Evolutionary conservation across 257 asterid species (phyloP).

Genomic region (Nicotiana undulata): DNA sequence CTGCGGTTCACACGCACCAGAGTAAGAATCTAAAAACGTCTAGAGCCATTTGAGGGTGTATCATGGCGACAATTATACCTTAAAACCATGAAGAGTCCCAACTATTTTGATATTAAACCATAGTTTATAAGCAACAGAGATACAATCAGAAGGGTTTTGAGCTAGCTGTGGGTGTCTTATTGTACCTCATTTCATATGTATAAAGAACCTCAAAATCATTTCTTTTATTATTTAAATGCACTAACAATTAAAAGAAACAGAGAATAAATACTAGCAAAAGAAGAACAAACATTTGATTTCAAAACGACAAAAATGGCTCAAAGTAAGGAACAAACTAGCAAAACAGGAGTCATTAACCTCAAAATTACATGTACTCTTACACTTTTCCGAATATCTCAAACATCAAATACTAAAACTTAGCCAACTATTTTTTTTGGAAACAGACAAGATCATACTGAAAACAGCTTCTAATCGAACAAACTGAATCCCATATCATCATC

Average conservation of each 20-base stretch:
- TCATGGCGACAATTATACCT: too few relatives aligned
- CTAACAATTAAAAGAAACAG: background rate
- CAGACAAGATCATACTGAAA: constrained; percentile 2
- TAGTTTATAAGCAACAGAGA: too few relatives aligned
- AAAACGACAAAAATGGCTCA: background rate
- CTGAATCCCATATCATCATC: constrained; percentile 49
- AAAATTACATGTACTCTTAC: background rate
- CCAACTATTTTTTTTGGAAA: background rate
- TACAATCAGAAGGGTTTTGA: too few relatives aligned
- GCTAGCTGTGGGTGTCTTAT: too few relatives aligned
- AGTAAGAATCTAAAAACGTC: too few relatives aligned
- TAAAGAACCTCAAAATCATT: background rate
- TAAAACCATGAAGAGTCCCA: too few relatives aligned
- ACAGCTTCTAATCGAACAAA: constrained; percentile 34
- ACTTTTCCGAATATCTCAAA: background rate
- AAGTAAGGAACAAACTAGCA: background rate
- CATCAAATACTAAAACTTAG: background rate
- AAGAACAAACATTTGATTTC: background rate
- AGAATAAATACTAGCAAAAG: background rate
- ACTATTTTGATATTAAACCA: too few relatives aligned
- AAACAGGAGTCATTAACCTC: background rate
- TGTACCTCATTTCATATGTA: too few relatives aligned
- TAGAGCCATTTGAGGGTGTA: too few relatives aligned
- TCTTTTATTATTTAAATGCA: background rate
- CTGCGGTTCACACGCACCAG: too few relatives aligned